Conservation (phyloP, 306 rosid genomes). For the Pterocarpus macrocarpus region DNA sequence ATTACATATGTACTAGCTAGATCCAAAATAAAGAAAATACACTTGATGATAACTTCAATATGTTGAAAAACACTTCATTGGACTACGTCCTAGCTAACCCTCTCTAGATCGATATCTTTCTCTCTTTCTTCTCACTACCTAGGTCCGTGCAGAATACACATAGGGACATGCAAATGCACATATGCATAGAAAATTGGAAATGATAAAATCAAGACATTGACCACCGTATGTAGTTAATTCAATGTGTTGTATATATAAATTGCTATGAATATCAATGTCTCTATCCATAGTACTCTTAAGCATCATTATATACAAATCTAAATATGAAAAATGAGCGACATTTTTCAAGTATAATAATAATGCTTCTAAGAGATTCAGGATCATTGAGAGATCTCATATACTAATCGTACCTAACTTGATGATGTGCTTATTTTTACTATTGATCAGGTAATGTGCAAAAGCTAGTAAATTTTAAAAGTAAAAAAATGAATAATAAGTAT, state of each 20-base stretch:
- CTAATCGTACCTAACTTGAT: too few species aligned
- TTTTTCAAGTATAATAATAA: constrained; percentile 34
- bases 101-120: background rate
- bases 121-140: background rate
- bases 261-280: background rate
- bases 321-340: background rate
- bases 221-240: constrained; percentile 22
- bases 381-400: too few species aligned
- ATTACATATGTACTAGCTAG: background rate
- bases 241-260: background rate
- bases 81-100: background rate
- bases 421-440: too few species aligned
- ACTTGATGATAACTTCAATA: constrained; percentile 20
- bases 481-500: too few species aligned
- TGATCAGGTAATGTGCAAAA: too few species aligned
- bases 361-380: background rate
- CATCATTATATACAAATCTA: background rate
- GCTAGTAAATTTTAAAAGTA: too few species aligned
- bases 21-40: background rate
- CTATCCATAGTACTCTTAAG: constrained; percentile 5
- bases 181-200: constrained; percentile 36
- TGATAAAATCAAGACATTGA: constrained; percentile 46
- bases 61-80: constrained; percentile 25
- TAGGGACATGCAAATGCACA: constrained; percentile 36
- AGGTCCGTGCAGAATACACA: background rate